Percentiles rank a stretch among this genome's conserved stretches.
Conservation (phyloP, 805 yeast species). For the Pachysolen tannophilus region DNA sequence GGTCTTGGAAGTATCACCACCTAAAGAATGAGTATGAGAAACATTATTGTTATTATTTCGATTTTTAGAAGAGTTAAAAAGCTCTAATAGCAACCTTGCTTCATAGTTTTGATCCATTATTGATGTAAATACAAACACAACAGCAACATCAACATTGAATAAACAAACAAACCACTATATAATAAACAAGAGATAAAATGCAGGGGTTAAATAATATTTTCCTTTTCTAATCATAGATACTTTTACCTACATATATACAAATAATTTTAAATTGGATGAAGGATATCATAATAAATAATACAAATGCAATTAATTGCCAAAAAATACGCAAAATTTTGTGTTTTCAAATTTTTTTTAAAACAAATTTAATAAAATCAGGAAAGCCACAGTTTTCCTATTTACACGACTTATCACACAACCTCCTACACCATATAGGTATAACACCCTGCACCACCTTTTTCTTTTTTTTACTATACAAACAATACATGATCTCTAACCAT, state of each 20-base stretch:
- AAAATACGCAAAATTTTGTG: too few relatives aligned
- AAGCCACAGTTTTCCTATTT: too few relatives aligned
- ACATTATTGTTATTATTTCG: slow-evolving; percentile 3
- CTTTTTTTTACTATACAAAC: too few relatives aligned
- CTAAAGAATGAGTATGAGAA: background rate
- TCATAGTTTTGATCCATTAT: slow-evolving; percentile 7
- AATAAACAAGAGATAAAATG: background rate
- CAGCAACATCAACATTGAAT: background rate
- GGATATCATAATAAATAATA: background rate
- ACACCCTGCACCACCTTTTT: too few relatives aligned
- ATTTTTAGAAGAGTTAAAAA: slow-evolving; percentile 5
- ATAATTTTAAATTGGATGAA: slow-evolving; percentile 1
- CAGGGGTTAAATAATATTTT: background rate
- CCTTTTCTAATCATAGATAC: background rate
- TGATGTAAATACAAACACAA: background rate
- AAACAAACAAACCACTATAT: background rate
- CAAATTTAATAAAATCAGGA: too few relatives aligned
- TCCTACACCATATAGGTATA: too few relatives aligned
- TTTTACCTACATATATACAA: background rate
- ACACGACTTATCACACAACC: too few relatives aligned
- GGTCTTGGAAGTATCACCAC: background rate
- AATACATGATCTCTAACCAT: too few relatives aligned
- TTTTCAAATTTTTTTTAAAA: too few relatives aligned
- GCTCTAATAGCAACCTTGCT: slow-evolving; percentile 5
- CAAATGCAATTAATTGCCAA: background rate